Evolutionary conservation across 1,284 basidiomycete genomes (phyloP).

Genomic region (Ceratobasidium theobromae): DNA sequence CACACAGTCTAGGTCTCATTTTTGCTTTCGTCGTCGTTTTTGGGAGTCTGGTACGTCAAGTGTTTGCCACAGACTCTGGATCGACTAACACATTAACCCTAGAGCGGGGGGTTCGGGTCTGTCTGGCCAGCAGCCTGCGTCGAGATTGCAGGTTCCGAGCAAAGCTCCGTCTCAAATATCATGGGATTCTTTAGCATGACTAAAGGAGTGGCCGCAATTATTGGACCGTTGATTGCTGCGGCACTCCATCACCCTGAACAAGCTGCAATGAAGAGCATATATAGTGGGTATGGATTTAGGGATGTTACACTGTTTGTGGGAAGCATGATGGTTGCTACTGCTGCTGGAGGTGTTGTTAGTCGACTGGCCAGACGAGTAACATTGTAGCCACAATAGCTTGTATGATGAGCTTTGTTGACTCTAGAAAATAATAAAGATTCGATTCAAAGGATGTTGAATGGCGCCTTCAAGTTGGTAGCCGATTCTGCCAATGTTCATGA

Average conservation of each 20-base stretch:
- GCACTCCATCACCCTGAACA: slow-evolving; percentile 7
- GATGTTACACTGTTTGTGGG: slow-evolving; percentile 33
- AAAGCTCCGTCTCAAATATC: slow-evolving; percentile 7
- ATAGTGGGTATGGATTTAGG: slow-evolving; percentile 29
- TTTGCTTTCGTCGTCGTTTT: slow-evolving; percentile 33
- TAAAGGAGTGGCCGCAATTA: slow-evolving; percentile 12
- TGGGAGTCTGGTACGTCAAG: slow-evolving; percentile 20
- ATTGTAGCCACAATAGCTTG: neutral
- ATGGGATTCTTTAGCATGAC: slow-evolving; percentile 16
- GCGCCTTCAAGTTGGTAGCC: too few relatives aligned
- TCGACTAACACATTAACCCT: neutral
- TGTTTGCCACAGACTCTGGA: neutral
- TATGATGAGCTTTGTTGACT: too few relatives aligned
- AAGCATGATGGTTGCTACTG: slow-evolving; percentile 32
- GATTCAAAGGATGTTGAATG: too few relatives aligned
- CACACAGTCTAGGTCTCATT: slow-evolving; percentile 22
- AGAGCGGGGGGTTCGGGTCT: slow-evolving; percentile 30
- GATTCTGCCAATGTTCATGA: too few relatives aligned
- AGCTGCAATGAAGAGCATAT: slow-evolving; percentile 9
- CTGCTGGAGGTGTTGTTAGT: slow-evolving; percentile 11
- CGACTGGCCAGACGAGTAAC: neutral
- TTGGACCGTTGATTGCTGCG: slow-evolving; percentile 18
- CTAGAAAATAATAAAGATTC: too few relatives aligned
- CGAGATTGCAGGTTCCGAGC: slow-evolving; percentile 29
- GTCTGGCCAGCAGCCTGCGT: slow-evolving; percentile 23